A percentile compares a stretch with the other conserved stretches of the same genome.
These are phyloP conservation scores for Sisymbrium irio DNA, from an alignment of 345 rosid species.

Conservation along the genomic window DNA sequence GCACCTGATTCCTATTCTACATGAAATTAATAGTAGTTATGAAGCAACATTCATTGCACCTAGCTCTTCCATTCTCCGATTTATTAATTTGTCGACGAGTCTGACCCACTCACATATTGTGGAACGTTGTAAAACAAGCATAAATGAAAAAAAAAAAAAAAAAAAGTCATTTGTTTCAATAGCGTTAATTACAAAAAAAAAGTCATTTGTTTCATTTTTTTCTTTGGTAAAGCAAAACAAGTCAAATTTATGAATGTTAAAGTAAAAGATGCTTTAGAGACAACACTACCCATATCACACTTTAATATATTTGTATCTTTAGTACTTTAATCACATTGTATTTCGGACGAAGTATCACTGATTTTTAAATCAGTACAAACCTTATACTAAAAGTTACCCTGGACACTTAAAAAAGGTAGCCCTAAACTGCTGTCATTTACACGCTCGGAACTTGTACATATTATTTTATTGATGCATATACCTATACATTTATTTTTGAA, in stretches of 20 bases:
- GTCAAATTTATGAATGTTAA: neutral
- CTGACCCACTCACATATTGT: neutral
- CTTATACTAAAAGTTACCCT: slow-evolving; percentile 12
- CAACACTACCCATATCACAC: slow-evolving; percentile 11
- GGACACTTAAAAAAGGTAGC: slow-evolving; percentile 1
- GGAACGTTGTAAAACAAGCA: slow-evolving; percentile 1
- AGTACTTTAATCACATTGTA: neutral
- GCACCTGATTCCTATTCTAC: slow-evolving; percentile 37
- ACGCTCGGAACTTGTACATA: neutral
- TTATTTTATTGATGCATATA: neutral
- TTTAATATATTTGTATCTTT: neutral
- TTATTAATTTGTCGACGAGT: slow-evolving; percentile 5
- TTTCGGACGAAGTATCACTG: slow-evolving; percentile 14
- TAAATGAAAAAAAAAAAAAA: neutral
- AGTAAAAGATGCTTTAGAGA: slow-evolving; percentile 33
- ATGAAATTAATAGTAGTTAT: slow-evolving; percentile 13
- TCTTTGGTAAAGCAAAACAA: neutral
- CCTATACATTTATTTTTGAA: neutral
- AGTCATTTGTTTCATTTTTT: neutral
- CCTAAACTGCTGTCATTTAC: slow-evolving; percentile 8
- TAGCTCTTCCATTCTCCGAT: neutral
- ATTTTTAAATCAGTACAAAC: slow-evolving; percentile 8
- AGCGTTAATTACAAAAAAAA: too few species aligned
- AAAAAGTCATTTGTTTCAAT: too few species aligned
- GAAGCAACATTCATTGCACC: slow-evolving; percentile 24